Base-by-base conservation (phyloP, 306 rosid genomes). In the Citrullus mucosospermus region DNA sequence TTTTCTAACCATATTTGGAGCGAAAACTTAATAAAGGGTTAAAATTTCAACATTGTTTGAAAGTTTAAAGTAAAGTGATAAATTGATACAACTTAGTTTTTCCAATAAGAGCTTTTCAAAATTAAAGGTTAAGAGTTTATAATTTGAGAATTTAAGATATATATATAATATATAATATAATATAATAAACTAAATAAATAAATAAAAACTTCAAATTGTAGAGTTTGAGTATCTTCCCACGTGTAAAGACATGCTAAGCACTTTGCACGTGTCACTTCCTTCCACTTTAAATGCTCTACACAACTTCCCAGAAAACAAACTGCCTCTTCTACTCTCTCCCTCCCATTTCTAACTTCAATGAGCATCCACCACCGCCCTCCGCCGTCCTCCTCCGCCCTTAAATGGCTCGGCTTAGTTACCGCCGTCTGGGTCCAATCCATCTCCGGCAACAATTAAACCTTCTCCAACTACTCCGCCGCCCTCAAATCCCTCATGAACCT, bases 391-490 rank as follows among this genome's bases (percentile, higher is more conserved):
- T 4, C 54, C 80, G 0, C 75, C 80, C 48, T 57, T 18, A 94
- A 92, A 86, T 94, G 97, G 98, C 87, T 92, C 4, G 97, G 96
- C 0, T 83, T 94, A 16, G 91, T 94, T 2, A 59, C 93, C 11
- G 96, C 96, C 67, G 88, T 92, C 1, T 92, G 97, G 98, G 93
- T 94, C 50, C 98, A 94, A 62, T 17, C 92, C 15, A 92, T 94
- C 77, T 94, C 97, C 66, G 96, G 96, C 88, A 94, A 94, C 89
- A 92, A 94, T 63, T 94, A 94, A 91, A 94, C 97, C 7, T 94
- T 94, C 89, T 88, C 97, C 28, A 94, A 92, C 80, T 94, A 94
- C 91, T 94, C 97, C 75, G 88, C 80, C 13, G 90, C 97, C 8
- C 86, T 94, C n/a, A 94, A 94, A 75, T 81, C 92, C 12, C 95